Conservation (phyloP, 176 grass and related monocot species). For the Chloris gayana region DNA sequence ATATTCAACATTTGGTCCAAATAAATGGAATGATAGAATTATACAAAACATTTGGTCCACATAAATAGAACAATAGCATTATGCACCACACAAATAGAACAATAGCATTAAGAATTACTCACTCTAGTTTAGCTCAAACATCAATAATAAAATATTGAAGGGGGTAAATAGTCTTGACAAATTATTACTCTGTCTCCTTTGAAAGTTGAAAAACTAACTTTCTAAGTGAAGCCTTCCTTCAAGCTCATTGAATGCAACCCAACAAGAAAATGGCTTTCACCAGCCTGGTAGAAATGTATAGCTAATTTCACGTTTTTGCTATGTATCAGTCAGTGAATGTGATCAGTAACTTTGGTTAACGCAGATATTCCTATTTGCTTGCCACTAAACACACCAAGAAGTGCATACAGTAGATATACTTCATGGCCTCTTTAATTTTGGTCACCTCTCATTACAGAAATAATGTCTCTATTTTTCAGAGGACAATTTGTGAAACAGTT, state of each 20-base stretch:
- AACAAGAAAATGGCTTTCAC: too few relatives aligned
- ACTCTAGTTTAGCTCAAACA: neutral
- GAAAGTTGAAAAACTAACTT: too few relatives aligned
- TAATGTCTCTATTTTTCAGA: neutral
- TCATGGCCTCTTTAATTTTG: neutral
- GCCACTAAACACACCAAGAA: neutral
- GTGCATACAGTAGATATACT: neutral
- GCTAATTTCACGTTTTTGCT: neutral
- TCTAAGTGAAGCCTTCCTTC: too few relatives aligned
- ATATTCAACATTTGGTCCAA: too few relatives aligned
- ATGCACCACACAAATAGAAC: too few relatives aligned
- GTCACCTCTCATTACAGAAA: neutral
- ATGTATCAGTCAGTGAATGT: neutral
- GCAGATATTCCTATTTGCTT: neutral
- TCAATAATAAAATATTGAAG: neutral
- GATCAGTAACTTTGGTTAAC: neutral
- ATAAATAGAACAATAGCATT: too few relatives aligned
- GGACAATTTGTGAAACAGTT: neutral
- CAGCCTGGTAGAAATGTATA: neutral
- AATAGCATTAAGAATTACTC: neutral
- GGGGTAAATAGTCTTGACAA: neutral
- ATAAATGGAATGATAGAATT: too few relatives aligned
- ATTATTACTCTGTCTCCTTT: constrained; percentile 12
- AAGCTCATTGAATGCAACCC: too few relatives aligned
- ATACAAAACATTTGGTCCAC: too few relatives aligned